A percentile compares a stretch with the other conserved stretches of the same genome.
phyloP scores from a whole-genome alignment of 1,139 yeast genomes.

The Geotrichum klebahnii region DNA sequence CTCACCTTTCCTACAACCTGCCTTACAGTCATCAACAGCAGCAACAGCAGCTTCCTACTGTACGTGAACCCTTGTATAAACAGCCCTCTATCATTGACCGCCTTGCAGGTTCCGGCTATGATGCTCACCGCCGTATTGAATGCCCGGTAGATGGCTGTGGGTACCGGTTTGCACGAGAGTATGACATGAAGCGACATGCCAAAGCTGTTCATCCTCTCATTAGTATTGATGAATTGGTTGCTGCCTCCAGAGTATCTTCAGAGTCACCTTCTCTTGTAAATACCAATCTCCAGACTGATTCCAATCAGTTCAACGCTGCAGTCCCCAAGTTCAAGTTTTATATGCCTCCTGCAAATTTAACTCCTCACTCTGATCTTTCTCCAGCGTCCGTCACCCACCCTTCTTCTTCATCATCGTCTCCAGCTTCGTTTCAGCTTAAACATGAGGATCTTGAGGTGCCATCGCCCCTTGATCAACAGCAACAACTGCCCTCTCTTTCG shows the following conservation, averaged over 20 bases:
- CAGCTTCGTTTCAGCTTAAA: conserved; percentile 6
- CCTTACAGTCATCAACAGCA: conserved; percentile 11
- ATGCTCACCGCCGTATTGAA: conserved; percentile 31
- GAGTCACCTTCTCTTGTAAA: not conserved
- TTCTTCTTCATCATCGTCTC: conserved; percentile 1
- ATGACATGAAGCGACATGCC: conserved; percentile 42
- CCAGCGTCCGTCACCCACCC: not conserved
- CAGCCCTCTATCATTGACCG: conserved; percentile 33
- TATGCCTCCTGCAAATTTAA: conserved; percentile 13
- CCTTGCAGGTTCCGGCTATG: conserved; percentile 41
- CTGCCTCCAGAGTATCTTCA: conserved; percentile 8
- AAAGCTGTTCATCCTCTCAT: conserved; percentile 30
- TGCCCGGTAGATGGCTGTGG: conserved; percentile 39
- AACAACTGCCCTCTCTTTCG: not conserved
- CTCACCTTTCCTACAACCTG: conserved; percentile 18
- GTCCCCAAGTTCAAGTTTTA: conserved; percentile 18
- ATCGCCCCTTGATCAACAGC: not conserved
- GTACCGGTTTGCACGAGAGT: conserved; percentile 40
- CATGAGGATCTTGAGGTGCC: conserved; percentile 11
- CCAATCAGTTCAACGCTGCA: conserved; percentile 7
- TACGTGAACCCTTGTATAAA: conserved; percentile 20
- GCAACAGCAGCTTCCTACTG: conserved; percentile 15
- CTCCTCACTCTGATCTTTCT: conserved; percentile 4
- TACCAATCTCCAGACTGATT: not conserved
- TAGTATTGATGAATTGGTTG: conserved; percentile 16